Evolutionary conservation across 2,329 filamentous ascomycete genomes (phyloP), one percentile per base, ranked within the genome.

Genomic region (Sporothrix schenckii): DNA sequence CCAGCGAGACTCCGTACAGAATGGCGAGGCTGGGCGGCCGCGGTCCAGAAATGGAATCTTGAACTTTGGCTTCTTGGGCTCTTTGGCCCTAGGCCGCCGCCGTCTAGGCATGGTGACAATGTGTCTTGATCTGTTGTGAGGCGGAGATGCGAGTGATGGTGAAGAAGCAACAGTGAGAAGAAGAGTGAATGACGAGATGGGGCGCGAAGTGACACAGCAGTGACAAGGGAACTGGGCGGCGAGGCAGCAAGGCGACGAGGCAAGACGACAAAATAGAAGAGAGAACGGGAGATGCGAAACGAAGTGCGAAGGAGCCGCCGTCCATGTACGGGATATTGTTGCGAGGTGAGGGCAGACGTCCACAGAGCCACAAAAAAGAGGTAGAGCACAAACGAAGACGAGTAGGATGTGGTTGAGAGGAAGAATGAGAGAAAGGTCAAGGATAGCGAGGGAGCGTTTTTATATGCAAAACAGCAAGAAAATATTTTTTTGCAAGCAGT

Each of bases 11-110:
- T 61, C 70, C 67, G 7, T 30, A 2, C 21, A 6, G 16, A 72
- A 73, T 2, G 73, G 72, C 2, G 73, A 47, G 0, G 24, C 50
- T 0, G 71, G 72, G 1, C 66, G 66, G 11, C 72, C 72, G 1
- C 27, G 47, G 34, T 74, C 72, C 5, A 56, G 16, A 14, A 70
- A 69, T 1, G 61, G 66, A 3, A 69, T 39, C 2, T 54, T 56
- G 41, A 73, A 72, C n/a, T 69, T 71, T 56, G 19, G 9, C 27
- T 60, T 47, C 14, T 27, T 63, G 39, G 39, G 39, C 21, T 50
- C 60, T 16, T 67, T 63, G 65, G 21, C 7, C 41, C n/a, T 30
- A 14, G 49, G 44, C 7, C 44, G 52, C 9, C 67, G 52, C 13
- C 67, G 49, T 11, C 61, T 66, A 39, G 44, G 2, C 66, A 69